Conservation (phyloP, 176 grass and related monocot genomes). For the Raddia guianensis region DNA sequence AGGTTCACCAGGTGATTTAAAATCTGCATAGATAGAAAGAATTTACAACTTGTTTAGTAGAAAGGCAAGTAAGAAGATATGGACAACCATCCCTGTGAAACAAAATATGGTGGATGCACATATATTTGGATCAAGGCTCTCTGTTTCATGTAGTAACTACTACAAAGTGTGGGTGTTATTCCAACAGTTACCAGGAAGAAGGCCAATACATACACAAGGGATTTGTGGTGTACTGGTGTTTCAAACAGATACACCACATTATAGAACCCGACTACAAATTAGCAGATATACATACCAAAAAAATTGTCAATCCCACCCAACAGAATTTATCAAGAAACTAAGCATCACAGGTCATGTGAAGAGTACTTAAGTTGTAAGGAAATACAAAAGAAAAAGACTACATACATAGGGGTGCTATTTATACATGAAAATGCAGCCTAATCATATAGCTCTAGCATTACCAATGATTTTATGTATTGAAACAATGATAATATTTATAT, state of each 20-base stretch:
- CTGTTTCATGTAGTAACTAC: constrained; percentile 31
- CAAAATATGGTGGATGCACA: constrained; percentile 17
- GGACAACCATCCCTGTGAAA: background rate
- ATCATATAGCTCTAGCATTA: background rate
- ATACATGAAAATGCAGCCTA: background rate
- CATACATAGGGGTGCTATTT: constrained; percentile 9
- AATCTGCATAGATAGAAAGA: constrained; percentile 64
- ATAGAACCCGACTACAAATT: background rate
- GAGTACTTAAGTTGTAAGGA: background rate
- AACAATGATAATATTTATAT: constrained; percentile 17
- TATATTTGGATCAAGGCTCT: background rate
- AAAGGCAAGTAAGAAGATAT: constrained; percentile 1
- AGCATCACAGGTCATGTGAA: constrained; percentile 3
- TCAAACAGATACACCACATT: constrained; percentile 21
- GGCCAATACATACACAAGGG: background rate
- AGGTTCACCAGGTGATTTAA: constrained; percentile 93
- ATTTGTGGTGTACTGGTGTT: constrained; percentile 12
- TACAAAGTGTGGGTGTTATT: constrained; percentile 11
- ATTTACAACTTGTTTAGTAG: constrained; percentile 38
- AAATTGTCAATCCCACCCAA: background rate
- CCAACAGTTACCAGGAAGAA: constrained; percentile 15
- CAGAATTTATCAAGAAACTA: background rate
- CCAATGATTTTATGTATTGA: constrained; percentile 20
- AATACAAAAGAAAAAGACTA: background rate
- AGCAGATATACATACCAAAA: constrained; percentile 20